These are phyloP conservation scores for Colletotrichum acutatum DNA, from an alignment of 2,329 filamentous ascomycete genomes.

Conservation along the genomic window DNA sequence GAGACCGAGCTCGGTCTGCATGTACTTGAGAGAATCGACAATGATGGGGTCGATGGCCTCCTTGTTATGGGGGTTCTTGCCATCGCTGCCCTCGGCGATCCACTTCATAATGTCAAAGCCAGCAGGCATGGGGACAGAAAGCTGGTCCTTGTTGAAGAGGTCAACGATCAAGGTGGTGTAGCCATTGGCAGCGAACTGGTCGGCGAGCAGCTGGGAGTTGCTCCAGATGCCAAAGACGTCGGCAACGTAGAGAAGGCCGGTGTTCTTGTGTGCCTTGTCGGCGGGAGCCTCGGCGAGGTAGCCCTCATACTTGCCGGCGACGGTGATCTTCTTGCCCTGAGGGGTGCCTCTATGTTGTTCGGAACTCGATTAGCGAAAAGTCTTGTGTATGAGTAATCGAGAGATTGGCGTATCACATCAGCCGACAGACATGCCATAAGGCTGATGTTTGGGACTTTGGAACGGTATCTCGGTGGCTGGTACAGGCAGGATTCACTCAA, in stretches of 20 bases:
- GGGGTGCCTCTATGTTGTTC: conserved; percentile 55
- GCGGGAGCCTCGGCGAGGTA: conserved; percentile 62
- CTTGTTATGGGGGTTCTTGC: conserved; percentile 56
- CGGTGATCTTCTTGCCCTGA: conserved; percentile 57
- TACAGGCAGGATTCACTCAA: not conserved
- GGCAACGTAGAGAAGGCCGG: conserved; percentile 58
- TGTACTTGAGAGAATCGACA: conserved; percentile 58
- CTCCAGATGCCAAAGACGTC: conserved; percentile 64
- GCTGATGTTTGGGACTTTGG: not conserved
- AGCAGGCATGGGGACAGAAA: conserved; percentile 56
- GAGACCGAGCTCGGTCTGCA: conserved; percentile 65
- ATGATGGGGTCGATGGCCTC: conserved; percentile 48
- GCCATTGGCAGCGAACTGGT: conserved; percentile 50
- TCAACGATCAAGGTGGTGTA: conserved; percentile 52
- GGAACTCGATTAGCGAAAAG: not conserved
- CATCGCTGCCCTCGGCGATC: conserved; percentile 54
- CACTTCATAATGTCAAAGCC: conserved; percentile 47
- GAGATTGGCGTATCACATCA: not conserved
- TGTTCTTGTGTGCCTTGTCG: conserved; percentile 50
- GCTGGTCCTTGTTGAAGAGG: conserved; percentile 50
- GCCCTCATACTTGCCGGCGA: conserved; percentile 56
- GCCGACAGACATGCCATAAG: not conserved
- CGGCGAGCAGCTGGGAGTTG: conserved; percentile 55
- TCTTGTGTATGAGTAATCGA: not conserved
- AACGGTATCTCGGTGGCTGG: too few species aligned